Evolutionary conservation across 352 stramenopile genomes (phyloP).

Genomic region (Phytophthora sansomeana): DNA sequence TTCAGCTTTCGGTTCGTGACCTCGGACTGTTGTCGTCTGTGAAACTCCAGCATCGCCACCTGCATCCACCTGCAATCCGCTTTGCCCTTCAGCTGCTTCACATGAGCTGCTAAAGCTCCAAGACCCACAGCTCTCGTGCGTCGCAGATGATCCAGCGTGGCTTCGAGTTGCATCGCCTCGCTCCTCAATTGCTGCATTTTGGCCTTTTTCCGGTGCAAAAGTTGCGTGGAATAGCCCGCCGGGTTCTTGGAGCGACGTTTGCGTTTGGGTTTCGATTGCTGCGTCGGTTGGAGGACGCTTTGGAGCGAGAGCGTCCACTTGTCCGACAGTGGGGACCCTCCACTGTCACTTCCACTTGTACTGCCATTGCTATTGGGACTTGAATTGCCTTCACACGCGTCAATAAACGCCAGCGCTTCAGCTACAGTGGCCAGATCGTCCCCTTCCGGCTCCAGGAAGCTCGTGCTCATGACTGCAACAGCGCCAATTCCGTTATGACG

Average conservation of each 20-base stretch:
- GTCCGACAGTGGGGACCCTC: not conserved
- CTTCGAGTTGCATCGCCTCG: slow-evolving; percentile 24
- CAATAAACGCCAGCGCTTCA: slow-evolving; percentile 44
- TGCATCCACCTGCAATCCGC: slow-evolving; percentile 31
- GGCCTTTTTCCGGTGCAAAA: slow-evolving; percentile 42
- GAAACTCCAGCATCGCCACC: slow-evolving; percentile 27
- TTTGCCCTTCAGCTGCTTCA: slow-evolving; percentile 13
- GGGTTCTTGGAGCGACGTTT: slow-evolving; percentile 29
- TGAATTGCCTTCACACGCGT: slow-evolving; percentile 25
- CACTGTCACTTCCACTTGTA: slow-evolving; percentile 25
- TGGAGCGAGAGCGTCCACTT: not conserved
- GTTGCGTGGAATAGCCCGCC: slow-evolving; percentile 32
- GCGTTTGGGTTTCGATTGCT: slow-evolving; percentile 14
- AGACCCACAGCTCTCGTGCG: slow-evolving; percentile 10
- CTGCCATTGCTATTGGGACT: slow-evolving; percentile 4
- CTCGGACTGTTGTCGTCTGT: slow-evolving; percentile 30
- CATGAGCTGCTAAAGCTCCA: slow-evolving; percentile 11
- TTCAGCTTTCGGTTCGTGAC: slow-evolving; percentile 34
- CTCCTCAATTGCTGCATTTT: slow-evolving; percentile 36
- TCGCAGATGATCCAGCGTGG: slow-evolving; percentile 24
- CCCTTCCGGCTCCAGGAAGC: slow-evolving; percentile 14
- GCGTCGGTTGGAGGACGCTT: not conserved
- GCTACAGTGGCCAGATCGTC: slow-evolving; percentile 35
- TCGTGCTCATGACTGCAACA: slow-evolving; percentile 2
- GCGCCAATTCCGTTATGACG: slow-evolving; percentile 6